Base-by-base conservation (phyloP, 768 basidiomycete species). In the Lactarius deliciosus region DNA sequence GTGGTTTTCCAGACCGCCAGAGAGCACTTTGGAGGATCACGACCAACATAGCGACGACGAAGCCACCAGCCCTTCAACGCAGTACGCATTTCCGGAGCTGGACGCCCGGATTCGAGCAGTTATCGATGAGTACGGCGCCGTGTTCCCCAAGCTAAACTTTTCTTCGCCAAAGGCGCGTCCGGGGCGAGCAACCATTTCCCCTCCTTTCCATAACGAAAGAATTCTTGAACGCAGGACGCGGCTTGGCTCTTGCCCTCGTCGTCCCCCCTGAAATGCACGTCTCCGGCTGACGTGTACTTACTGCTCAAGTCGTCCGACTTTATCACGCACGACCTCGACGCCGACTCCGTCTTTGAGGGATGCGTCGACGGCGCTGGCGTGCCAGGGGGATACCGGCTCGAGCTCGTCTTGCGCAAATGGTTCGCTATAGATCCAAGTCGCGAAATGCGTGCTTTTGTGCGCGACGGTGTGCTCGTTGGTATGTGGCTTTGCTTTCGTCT, bases 141-240 rank as follows among this genome's bases (percentile, higher is more conserved):
- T 96, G 34, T 98, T 98, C 75, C 95, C 96, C 0, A 98, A 98
- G 77, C 86, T 98, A 63, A 98, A 97, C 73, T 97, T 96, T 78
- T 92, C 94, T 7, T 89, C 92, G n/a, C 96, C 96, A 16, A 90
- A 89, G 79, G 95, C 91, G 66, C 64, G 81, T 71, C 45, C 25
- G 65, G 72, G 22, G 60, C 30, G 53, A 53, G 40, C 43, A 10
- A 30, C 13, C 25, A 20, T 54, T 16, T 25, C 57, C 43, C 57
- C 55, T 13, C 57, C 30, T 30, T 68, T 55, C 41, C 32, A 13
- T 61, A 28, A 34, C 22, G 13, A 30, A 15, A 9, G 15, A n/a
- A 40, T n/a, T 16, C 32, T 7, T 34, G 25, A 56, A 56, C 30
- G 1, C n/a, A 95, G 94, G 96, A 98, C 71, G 94, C 95, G 36